Conservation (phyloP, 164 flowering plant genomes). For the Cinnamomum chago region DNA sequence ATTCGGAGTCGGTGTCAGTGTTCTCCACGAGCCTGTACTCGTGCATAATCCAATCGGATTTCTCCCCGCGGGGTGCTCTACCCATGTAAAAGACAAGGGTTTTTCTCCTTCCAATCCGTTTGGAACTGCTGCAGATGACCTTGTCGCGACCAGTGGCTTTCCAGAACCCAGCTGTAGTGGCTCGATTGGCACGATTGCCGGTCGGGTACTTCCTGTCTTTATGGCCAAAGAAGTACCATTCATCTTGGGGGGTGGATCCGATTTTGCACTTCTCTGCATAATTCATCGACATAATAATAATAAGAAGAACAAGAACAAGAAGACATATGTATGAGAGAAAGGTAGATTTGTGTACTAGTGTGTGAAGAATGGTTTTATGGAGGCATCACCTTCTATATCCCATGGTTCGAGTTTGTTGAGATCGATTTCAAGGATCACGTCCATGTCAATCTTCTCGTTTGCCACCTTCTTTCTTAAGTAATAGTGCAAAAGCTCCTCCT, state of each 20-base stretch:
- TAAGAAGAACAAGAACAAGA: neutral
- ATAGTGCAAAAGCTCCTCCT: slow-evolving; percentile 86
- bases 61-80: slow-evolving; percentile 89
- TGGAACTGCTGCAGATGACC: slow-evolving; percentile 58
- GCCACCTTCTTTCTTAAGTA: slow-evolving; percentile 84
- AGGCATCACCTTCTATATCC: slow-evolving; percentile 83
- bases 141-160: slow-evolving; percentile 97
- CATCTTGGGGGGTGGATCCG: slow-evolving; percentile 85
- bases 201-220: slow-evolving; percentile 93
- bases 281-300: neutral
- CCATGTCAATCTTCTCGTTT: slow-evolving; percentile 71
- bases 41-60: slow-evolving; percentile 97
- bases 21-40: slow-evolving; percentile 80
- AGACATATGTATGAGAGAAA: neutral
- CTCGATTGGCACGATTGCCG: slow-evolving; percentile 83
- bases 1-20: slow-evolving; percentile 16
- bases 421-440: slow-evolving; percentile 86
- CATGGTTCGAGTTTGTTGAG: slow-evolving; percentile 95
- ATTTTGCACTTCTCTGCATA: slow-evolving; percentile 73
- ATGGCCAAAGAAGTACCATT: slow-evolving; percentile 97
- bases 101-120: slow-evolving; percentile 81
- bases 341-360: neutral
- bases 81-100: slow-evolving; percentile 87
- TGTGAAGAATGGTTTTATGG: neutral
- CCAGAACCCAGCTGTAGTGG: slow-evolving; percentile 92